Evolutionary conservation across 805 yeast genomes (phyloP).

Genomic region (Candida vaughaniae): DNA sequence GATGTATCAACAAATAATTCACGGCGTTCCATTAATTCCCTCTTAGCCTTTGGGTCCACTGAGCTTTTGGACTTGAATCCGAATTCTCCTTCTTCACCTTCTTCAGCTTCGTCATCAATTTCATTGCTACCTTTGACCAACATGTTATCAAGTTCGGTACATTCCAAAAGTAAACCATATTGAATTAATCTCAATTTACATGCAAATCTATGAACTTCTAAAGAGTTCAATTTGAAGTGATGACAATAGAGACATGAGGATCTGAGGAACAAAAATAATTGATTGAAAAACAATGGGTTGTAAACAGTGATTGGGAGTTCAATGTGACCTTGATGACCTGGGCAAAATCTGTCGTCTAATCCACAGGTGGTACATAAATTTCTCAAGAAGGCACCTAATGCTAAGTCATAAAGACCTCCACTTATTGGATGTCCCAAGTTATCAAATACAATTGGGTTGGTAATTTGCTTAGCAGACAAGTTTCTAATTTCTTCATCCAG

Average conservation of each 20-base stretch:
- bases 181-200: conserved; percentile 82
- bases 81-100: conserved; percentile 44
- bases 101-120: conserved; percentile 41
- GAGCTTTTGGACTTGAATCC: conserved; percentile 27
- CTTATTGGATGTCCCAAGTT: conserved; percentile 93
- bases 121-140: conserved; percentile 35
- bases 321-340: conserved; percentile 98
- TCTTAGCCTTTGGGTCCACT: conserved; percentile 38
- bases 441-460: conserved; percentile 94
- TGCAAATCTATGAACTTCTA: conserved; percentile 72
- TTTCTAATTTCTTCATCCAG: conserved; percentile 78
- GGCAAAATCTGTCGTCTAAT: conserved; percentile 88
- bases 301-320: conserved; percentile 95
- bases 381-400: conserved; percentile 90
- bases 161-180: conserved; percentile 82
- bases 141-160: conserved; percentile 69
- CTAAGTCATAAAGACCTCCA: conserved; percentile 90
- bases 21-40: conserved; percentile 57
- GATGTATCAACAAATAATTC: conserved; percentile 68
- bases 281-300: conserved; percentile 92
- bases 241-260: conserved; percentile 89
- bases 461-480: conserved; percentile 91
- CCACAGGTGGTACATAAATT: conserved; percentile 96
- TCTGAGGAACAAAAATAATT: conserved; percentile 80
- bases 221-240: conserved; percentile 65